Evolutionary conservation across 805 yeast genomes (phyloP).

Genomic region (Jamesozyma gamospora): DNA sequence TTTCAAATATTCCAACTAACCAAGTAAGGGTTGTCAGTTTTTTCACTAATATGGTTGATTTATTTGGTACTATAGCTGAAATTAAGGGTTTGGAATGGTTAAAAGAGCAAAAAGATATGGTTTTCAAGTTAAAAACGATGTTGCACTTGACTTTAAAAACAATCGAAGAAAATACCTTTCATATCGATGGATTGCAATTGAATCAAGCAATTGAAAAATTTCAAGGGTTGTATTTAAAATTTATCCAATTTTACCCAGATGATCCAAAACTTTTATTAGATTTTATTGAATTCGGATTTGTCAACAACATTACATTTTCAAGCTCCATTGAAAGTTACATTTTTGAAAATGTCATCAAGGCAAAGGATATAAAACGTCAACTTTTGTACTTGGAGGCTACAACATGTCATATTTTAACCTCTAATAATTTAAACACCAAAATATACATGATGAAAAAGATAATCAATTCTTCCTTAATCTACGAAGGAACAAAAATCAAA

Average conservation of each 20-base stretch:
- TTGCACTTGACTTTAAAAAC: conserved; percentile 18
- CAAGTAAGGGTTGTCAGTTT: conserved; percentile 29
- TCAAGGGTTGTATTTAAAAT: conserved; percentile 39
- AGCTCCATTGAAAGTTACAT: conserved; percentile 46
- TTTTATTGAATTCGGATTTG: conserved; percentile 31
- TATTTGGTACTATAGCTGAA: conserved; percentile 43
- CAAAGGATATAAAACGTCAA: conserved; percentile 38
- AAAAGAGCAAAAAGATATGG: conserved; percentile 31
- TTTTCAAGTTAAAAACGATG: conserved; percentile 24
- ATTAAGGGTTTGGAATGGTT: conserved; percentile 52
- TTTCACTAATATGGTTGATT: conserved; percentile 64
- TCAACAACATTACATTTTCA: conserved; percentile 20
- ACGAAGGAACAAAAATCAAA: conserved; percentile 45
- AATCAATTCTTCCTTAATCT: conserved; percentile 54
- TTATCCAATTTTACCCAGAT: conserved; percentile 26
- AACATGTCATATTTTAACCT: conserved; percentile 40
- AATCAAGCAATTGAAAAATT: conserved; percentile 58
- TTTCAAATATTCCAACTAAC: conserved; percentile 34
- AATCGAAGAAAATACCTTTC: conserved; percentile 20
- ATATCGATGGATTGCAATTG: conserved; percentile 49
- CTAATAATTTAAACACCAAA: conserved; percentile 42
- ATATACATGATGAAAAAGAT: conserved; percentile 53
- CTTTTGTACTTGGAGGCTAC: conserved; percentile 43
- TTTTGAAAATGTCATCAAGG: conserved; percentile 44
- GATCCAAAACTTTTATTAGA: conserved; percentile 33